Conservation (phyloP, 2,329 filamentous ascomycete genomes). For the Monosporascus ibericus region DNA sequence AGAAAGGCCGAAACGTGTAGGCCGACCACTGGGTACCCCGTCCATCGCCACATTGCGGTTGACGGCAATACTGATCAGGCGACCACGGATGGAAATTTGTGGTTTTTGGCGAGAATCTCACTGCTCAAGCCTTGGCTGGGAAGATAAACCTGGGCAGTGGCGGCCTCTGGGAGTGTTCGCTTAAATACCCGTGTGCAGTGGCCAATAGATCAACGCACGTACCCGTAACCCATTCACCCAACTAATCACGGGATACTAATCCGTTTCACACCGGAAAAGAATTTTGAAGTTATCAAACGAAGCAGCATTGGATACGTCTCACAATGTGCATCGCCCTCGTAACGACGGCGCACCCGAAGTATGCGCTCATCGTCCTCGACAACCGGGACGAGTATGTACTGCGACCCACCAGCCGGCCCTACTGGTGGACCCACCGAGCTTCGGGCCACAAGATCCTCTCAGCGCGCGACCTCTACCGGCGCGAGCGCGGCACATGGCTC, state of each 20-base stretch:
- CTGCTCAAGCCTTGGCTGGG: no score
- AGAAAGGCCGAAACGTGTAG: background rate
- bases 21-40: background rate
- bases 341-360: slow-evolving; percentile 69
- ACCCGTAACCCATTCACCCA: no score
- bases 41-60: background rate
- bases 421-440: slow-evolving; percentile 52
- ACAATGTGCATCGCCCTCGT: slow-evolving; percentile 73
- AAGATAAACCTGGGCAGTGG: no score
- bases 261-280: no score
- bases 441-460: slow-evolving; percentile 46
- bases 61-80: background rate
- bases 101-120: no score
- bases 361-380: slow-evolving; percentile 68
- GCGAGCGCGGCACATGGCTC: slow-evolving; percentile 60
- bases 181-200: no score
- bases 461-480: slow-evolving; percentile 54
- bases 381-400: slow-evolving; percentile 72
- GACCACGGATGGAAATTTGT: background rate
- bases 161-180: no score
- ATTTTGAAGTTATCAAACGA: background rate
- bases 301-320: background rate
- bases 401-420: slow-evolving; percentile 55
- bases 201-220: no score
- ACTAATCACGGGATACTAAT: no score